Evolutionary conservation across 192 early-diverging fungal species (phyloP), one percentile per base, ranked within the genome.

Genomic region (Jimgerdemannia lactiflua): DNA sequence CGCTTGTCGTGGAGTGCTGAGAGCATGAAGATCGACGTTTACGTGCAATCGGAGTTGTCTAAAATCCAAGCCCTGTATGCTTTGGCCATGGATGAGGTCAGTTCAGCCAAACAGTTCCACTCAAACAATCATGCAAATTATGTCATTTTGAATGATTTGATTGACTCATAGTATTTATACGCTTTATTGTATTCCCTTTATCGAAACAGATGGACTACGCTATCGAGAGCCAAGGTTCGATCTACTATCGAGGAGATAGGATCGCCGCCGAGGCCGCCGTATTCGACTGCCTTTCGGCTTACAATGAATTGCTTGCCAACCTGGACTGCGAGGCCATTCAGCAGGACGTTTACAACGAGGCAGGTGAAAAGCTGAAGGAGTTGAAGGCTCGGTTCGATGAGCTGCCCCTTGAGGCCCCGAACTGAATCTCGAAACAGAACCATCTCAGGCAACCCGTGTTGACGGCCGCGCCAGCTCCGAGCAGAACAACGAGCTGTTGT

Each of bases 191-290:
- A 59, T 10, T 59, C 14, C 14, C 14, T 59, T 14, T 59, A 59
- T 29, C 49, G 14, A 6, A 10, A 59, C 49, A 80, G 79, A 42
- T 80, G 71, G 79, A 74, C 64, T 78, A 80, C 63, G 79, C 79
- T 39, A 65, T 74, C 17, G 77, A 79, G 70, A 74, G 73, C 64
- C 69, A 79, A 74, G 77, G 77, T 67, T 79, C 77, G 6, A 64
- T 74, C 39, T 79, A 79, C 74, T 79, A 79, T 54, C 77, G 74
- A 6, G 77, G 74, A 44, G 77, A 79, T 43, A 68, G 14, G 59
- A 64, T 42, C 3, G 71, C 73, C 3, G 77, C 77, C 4, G 64
- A 79, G 43, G 70, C 64, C 29, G 77, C 77, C 2, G 77, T 79
- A 3, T 41, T 64, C 19, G 73, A 79, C 8, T 74, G 73, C 44